Base-by-base conservation (phyloP, 202 grass and related monocot species). In the Schoenoplectus tabernaemontani region DNA sequence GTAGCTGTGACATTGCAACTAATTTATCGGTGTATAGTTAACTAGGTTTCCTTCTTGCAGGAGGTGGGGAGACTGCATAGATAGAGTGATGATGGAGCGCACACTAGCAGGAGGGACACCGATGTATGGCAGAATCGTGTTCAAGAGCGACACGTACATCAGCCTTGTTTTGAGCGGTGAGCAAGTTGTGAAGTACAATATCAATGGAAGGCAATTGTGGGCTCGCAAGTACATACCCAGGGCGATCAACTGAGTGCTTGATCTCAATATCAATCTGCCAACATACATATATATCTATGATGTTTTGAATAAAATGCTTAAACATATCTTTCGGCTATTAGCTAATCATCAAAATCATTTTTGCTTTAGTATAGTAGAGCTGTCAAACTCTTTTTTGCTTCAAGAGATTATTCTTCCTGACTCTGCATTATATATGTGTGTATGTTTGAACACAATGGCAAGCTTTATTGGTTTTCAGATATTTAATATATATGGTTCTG, bases 151-250 rank as follows among this genome's bases (percentile, higher is more conserved):
- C 5, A 56, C 77, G 2, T 77, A 43, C 16, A 59, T 74, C 2
- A 41, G 34, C 5, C 76, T 89, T 12, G 89, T 92, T 57, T 64
- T 96, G 3, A 42, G 76, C 34, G 90, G 86, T 10, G 70, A 51
- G 42, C 83, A 59, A 13, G 75, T 88, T 44, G 87, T 84, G 16
- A 96, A 92, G 87, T 87, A 92, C 56, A 22, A 83, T 51, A 84
- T 96, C 76, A 87, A 87, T 12, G 82, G 93, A 8, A 80, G 88
- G 11, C 82, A 96, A 9, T 13, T 92, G 15, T 92, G 93, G 93
- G 90, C 86, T 57, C 82, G 93, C 67, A 96, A 80, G 64, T 92
- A 88, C 59, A 80, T 92, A 16, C 86, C 61, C 11, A 76, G 88
- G 44, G 16, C 28, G 4, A 54, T 34, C 48, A 7, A 34, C 33